Base-by-base conservation (phyloP, 2,329 filamentous ascomycete species). In the Colletotrichum truncatum region DNA sequence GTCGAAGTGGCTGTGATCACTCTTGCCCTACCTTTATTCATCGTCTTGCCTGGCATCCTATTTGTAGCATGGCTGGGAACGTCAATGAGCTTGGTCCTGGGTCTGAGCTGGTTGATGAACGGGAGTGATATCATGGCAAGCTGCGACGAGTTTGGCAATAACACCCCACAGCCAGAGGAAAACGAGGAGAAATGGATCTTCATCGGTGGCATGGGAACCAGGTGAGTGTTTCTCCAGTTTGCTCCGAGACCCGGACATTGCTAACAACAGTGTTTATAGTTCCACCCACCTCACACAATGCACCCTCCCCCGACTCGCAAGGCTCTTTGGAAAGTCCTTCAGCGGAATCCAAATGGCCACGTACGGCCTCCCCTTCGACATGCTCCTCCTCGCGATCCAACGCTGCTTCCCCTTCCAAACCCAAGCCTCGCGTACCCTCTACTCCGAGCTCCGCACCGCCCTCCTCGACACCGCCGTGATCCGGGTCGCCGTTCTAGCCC, bases 341-440 rank as follows among this genome's bases (percentile, higher is more conserved):
- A 83, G 80, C 43, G 84, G 82, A 72, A 82, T 87, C 46, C 82
- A 85, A 65, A 76, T 80, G 62, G 77, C 78, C 28, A 81, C 85
- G 9, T 79, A 84, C 28, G 86, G 87, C 66, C 77, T 84, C 3
- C 78, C 84, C 34, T 83, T 87, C 69, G 86, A 88, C 70, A 73
- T 86, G 23, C 69, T 85, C 41, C 75, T 68, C 16, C 64, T 72
- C n/a, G 69, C 76, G 38, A 46, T 79, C 4, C 75, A 75, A 58
- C 73, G 76, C 4, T 77, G 72, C 16, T 62, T 75, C 23, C 58
- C 74, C 8, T 57, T 78, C 16, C 73, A 76, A 3, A 75, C 71
- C 2, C 68, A 69, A 9, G 68, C 71, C 8, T 73, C 74, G 23
- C 70, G 73, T 4, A 70, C 70, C 4, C 70, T 81, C 12, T 81